Conservation (phyloP, 2,329 filamentous ascomycete species). For the Sphaceloma murrayae region DNA sequence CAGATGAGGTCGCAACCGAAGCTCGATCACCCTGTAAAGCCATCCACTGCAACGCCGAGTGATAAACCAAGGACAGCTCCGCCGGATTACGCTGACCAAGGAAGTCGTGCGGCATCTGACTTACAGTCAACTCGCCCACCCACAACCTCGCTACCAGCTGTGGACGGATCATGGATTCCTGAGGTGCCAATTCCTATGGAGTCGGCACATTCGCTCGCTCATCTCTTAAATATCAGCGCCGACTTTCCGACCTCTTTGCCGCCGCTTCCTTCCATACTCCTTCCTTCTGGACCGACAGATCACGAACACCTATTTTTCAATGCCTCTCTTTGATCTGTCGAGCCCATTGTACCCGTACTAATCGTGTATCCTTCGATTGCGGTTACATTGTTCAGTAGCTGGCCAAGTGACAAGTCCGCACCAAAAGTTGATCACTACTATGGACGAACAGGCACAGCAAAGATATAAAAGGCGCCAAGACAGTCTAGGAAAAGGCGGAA, state of each 20-base stretch:
- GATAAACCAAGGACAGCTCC: not conserved
- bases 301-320: not conserved
- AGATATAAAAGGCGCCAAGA: too few relatives aligned
- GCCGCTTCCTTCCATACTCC: not conserved
- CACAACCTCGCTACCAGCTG: not conserved
- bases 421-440: too few relatives aligned
- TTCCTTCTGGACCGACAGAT: conserved; percentile 5
- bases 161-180: conserved; percentile 1
- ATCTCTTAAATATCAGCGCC: conserved; percentile 3
- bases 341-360: conserved; percentile 5
- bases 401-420: too few relatives aligned
- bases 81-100: not conserved
- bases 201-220: conserved; percentile 8
- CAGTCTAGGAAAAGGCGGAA: too few relatives aligned
- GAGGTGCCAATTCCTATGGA: not conserved
- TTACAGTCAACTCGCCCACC: not conserved
- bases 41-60: not conserved
- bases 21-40: not conserved
- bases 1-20: conserved; percentile 14
- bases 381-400: too few relatives aligned
- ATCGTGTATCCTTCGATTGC: too few relatives aligned
- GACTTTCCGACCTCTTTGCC: not conserved
- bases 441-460: too few relatives aligned
- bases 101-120: not conserved
- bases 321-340: not conserved